Percentiles rank a stretch among this genome's conserved stretches.
Evolutionary conservation across 805 yeast genomes (phyloP).

Genomic region (Wickerhamomyces hampshirensis): DNA sequence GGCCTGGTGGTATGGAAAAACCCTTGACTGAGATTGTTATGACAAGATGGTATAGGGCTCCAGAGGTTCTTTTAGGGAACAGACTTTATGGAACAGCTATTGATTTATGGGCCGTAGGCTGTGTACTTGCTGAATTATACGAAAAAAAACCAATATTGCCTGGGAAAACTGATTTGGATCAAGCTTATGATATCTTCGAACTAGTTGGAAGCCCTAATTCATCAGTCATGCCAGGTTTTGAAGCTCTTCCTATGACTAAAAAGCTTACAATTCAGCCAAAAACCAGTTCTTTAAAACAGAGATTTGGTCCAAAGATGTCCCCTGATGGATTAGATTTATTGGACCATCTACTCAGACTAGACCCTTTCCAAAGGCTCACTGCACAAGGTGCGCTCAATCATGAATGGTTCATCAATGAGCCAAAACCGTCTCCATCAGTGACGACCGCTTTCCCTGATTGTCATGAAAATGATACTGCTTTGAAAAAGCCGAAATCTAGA

Average conservation of each 20-base stretch:
- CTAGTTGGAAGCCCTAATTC: conserved; percentile 74
- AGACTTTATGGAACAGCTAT: conserved; percentile 87
- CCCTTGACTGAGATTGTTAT: conserved; percentile 70
- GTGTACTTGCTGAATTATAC: conserved; percentile 91
- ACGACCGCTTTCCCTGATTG: conserved; percentile 70
- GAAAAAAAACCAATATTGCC: conserved; percentile 76
- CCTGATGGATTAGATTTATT: conserved; percentile 50
- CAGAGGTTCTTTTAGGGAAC: conserved; percentile 86
- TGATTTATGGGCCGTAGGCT: conserved; percentile 97
- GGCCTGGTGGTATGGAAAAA: conserved; percentile 40
- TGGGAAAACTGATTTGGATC: conserved; percentile 84
- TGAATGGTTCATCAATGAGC: conserved; percentile 47
- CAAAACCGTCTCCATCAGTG: conserved; percentile 62
- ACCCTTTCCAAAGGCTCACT: conserved; percentile 71
- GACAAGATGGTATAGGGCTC: conserved; percentile 97
- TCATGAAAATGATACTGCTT: conserved; percentile 79
- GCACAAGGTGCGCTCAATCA: conserved; percentile 76
- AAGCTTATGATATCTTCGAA: conserved; percentile 74
- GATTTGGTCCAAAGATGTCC: conserved; percentile 39
- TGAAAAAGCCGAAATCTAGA: conserved; percentile 2
- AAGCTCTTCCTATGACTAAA: conserved; percentile 2
- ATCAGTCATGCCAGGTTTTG: conserved; percentile 37
- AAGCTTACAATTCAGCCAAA: conserved; percentile 18
- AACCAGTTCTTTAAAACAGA: conserved; percentile 39
- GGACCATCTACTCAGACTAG: conserved; percentile 55